phyloP scores from a whole-genome alignment of 495 filamentous ascomycete genomes.

The Saxispiralis lemnorum region DNA sequence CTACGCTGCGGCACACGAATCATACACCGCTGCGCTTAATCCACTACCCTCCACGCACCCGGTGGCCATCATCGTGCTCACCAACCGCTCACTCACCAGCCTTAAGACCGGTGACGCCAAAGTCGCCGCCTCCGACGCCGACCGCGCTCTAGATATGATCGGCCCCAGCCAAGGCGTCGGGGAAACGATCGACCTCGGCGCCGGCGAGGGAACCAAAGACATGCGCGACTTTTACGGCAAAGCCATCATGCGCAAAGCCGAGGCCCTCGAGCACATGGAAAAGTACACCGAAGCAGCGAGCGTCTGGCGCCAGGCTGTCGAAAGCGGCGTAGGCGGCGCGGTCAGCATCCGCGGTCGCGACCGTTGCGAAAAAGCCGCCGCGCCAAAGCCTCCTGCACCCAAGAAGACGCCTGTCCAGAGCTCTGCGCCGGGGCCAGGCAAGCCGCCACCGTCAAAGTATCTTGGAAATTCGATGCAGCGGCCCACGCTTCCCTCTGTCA shows the following conservation, averaged over 20 bases:
- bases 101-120: constrained; percentile 83
- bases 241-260: constrained; percentile 82
- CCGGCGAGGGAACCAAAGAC: constrained; percentile 49
- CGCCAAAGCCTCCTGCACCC: constrained; percentile 19
- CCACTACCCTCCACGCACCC: constrained; percentile 67
- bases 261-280: constrained; percentile 88
- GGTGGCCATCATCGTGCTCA: constrained; percentile 65
- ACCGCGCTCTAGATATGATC: constrained; percentile 61
- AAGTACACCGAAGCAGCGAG: constrained; percentile 70
- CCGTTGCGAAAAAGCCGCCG: constrained; percentile 71
- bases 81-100: constrained; percentile 78
- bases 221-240: constrained; percentile 91
- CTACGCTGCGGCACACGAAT: constrained; percentile 64
- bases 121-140: constrained; percentile 64
- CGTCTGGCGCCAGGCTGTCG: constrained; percentile 67
- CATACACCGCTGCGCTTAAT: constrained; percentile 59
- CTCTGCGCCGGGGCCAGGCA: constrained; percentile 10
- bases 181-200: constrained; percentile 56
- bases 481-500: constrained; percentile 21
- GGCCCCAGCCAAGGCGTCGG: constrained; percentile 58
- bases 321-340: constrained; percentile 64
- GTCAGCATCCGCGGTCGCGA: constrained; percentile 73
- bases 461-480: constrained; percentile 11
- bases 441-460: constrained; percentile 13
- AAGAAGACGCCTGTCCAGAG: neutral